Evolutionary conservation across 495 filamentous ascomycete species (phyloP), one percentile per base, ranked within the genome.

Genomic region (Annulohypoxylon bovei): DNA sequence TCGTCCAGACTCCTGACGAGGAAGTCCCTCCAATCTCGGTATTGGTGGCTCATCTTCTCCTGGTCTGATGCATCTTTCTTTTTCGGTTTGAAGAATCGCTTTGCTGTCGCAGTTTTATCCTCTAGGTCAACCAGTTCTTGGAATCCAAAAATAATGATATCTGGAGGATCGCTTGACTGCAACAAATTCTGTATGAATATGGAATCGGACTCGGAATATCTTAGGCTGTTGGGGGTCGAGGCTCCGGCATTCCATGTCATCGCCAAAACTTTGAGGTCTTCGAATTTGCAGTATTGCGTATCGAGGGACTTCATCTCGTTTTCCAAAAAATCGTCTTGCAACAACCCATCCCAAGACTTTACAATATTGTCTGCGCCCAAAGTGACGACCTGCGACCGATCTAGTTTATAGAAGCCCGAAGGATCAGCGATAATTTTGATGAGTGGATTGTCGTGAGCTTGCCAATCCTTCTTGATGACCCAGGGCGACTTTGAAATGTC

Each of bases 171-270:
- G 60, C 91, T 89, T 30, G 82, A 85, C 64, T 89, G 83, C 40
- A 97, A 81, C 0, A 95, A 84, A 60, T 92, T 84, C 69, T 88
- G 87, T 62, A 98, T 89, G 77, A 98, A 97, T 30, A 84, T 81
- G 4, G 84, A 84, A 70, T 95, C 91, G 23, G 83, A 79, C 33
- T 87, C 84, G 11, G 88, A 85, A 58, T 90, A 87, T 67, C 91
- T 87, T 14, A 98, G 83, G 74, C 89, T 92, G 28, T 90, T 88
- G 1, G 95, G 95, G 18, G 94, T 97, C 27, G 90, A 89, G 27
- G 95, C 95, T 3, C 95, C 95, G 22, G 94, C 95, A 78, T 99
- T 99, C 95, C 95, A 99, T 11, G 95, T 98, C 79, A 97, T 81
- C 11, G 97, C 87, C 14, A 91, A 75, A 22, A 91, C 87, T 52